These are phyloP conservation scores for Torulaspora quercuum DNA, from an alignment of 805 yeast species.

Conservation along the genomic window DNA sequence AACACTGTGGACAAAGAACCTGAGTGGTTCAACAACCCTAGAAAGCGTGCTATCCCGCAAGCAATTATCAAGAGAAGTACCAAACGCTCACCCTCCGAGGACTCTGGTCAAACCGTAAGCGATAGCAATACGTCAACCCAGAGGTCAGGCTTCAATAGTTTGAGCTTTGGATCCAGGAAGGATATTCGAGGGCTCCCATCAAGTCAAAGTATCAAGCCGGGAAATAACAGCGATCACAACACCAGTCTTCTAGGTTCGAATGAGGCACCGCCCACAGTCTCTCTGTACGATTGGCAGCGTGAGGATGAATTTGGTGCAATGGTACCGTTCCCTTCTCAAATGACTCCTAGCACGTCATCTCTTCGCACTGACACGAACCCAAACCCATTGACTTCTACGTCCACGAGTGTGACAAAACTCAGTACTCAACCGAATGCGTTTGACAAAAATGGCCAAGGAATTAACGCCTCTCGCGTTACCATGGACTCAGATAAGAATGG, in stretches of 20 bases:
- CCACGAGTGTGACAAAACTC: slow-evolving; percentile 4
- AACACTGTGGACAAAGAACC: slow-evolving; percentile 25
- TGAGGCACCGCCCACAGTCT: slow-evolving; percentile 43
- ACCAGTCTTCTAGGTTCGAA: slow-evolving; percentile 34
- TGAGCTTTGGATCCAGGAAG: slow-evolving; percentile 41
- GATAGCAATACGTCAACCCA: slow-evolving; percentile 11
- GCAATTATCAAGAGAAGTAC: slow-evolving; percentile 43
- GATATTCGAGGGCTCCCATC: slow-evolving; percentile 16
- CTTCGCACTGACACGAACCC: slow-evolving; percentile 4
- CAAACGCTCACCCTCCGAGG: slow-evolving; percentile 16
- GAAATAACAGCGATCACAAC: slow-evolving; percentile 23
- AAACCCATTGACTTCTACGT: slow-evolving; percentile 10
- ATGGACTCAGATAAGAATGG: slow-evolving; percentile 2
- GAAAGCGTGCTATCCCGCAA: slow-evolving; percentile 48
- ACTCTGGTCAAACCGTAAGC: slow-evolving; percentile 10
- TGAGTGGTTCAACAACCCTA: slow-evolving; percentile 43
- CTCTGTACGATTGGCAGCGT: slow-evolving; percentile 41
- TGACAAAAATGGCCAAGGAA: slow-evolving; percentile 13
- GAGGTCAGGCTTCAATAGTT: slow-evolving; percentile 38
- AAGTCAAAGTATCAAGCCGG: slow-evolving; percentile 9
- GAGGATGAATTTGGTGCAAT: slow-evolving; percentile 37
- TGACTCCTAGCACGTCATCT: slow-evolving; percentile 3
- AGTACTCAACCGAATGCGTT: slow-evolving; percentile 20
- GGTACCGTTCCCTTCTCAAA: slow-evolving; percentile 20
- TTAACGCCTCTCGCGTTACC: slow-evolving; percentile 6